These are phyloP conservation scores for Colletotrichum siamense DNA, from an alignment of 2,329 filamentous ascomycete genomes.

Conservation along the genomic window DNA sequence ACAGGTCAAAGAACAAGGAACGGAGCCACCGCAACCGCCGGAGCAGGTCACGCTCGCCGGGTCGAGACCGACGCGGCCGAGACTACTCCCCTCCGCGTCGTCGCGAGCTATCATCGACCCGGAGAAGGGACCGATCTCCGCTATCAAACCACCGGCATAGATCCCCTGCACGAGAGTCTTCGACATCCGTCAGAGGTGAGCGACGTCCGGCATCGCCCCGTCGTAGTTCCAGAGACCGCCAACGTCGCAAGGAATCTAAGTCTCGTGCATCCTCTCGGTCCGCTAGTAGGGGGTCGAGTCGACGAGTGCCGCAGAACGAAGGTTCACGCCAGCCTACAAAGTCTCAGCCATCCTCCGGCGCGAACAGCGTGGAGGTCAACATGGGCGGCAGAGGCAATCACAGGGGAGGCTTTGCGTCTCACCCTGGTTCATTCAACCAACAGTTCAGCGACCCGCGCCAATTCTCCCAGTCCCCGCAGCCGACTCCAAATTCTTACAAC, in stretches of 20 bases:
- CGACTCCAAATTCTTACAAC: constrained; percentile 57
- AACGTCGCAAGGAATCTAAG: background rate
- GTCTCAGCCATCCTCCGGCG: constrained; percentile 31
- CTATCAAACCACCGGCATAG: background rate
- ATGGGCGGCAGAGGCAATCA: constrained; percentile 38
- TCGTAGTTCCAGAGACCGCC: constrained; percentile 9
- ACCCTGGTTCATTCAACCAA: constrained; percentile 38
- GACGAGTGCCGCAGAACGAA: constrained; percentile 7
- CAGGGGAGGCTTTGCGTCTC: constrained; percentile 31
- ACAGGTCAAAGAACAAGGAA: constrained; percentile 6
- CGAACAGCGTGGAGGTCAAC: constrained; percentile 39
- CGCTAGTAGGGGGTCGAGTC: constrained; percentile 19
- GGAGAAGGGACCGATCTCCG: constrained; percentile 15
- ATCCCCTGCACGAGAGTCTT: background rate
- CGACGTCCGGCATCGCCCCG: constrained; percentile 11
- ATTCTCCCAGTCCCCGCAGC: constrained; percentile 65
- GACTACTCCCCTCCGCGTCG: constrained; percentile 5
- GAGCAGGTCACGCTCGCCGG: constrained; percentile 21
- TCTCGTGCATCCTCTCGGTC: constrained; percentile 18
- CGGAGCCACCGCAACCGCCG: constrained; percentile 9
- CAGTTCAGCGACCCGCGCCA: constrained; percentile 42
- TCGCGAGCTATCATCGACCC: constrained; percentile 7
- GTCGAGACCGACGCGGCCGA: constrained; percentile 3
- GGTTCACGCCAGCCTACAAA: constrained; percentile 7
- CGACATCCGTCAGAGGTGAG: background rate